These are phyloP conservation scores for Codiaeum variegatum DNA, from an alignment of 441 rosid species.

Conservation along the genomic window DNA sequence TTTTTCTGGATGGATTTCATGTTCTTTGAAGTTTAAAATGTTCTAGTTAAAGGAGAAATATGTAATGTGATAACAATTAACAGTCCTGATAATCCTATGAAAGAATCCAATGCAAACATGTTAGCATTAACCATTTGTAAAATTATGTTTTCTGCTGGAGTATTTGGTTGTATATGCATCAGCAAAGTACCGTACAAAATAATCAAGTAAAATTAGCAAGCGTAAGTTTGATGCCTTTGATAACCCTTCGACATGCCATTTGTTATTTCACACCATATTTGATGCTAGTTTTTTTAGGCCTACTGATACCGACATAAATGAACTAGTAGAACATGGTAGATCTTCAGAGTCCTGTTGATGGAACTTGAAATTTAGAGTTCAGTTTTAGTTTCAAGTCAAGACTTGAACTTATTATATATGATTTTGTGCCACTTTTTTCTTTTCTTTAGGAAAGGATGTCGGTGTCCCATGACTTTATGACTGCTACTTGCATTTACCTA, in stretches of 20 bases:
- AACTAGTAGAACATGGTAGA: background rate
- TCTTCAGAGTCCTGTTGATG: background rate
- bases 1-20: background rate
- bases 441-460: background rate
- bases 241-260: background rate
- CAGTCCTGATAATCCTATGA: background rate
- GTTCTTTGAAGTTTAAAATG: background rate
- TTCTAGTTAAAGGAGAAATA: background rate
- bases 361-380: background rate
- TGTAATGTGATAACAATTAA: background rate
- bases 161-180: background rate
- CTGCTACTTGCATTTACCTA: background rate
- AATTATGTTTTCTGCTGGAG: background rate
- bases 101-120: background rate
- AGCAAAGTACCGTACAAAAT: background rate
- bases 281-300: background rate
- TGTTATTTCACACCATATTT: background rate
- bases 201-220: background rate
- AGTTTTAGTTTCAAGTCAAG: background rate
- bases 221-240: background rate
- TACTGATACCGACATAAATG: background rate
- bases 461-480: background rate
- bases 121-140: constrained; percentile 3
- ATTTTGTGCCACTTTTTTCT: background rate
- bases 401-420: background rate